phyloP scores from a whole-genome alignment of 495 filamentous ascomycete genomes.

The Aspergillus campestris region DNA sequence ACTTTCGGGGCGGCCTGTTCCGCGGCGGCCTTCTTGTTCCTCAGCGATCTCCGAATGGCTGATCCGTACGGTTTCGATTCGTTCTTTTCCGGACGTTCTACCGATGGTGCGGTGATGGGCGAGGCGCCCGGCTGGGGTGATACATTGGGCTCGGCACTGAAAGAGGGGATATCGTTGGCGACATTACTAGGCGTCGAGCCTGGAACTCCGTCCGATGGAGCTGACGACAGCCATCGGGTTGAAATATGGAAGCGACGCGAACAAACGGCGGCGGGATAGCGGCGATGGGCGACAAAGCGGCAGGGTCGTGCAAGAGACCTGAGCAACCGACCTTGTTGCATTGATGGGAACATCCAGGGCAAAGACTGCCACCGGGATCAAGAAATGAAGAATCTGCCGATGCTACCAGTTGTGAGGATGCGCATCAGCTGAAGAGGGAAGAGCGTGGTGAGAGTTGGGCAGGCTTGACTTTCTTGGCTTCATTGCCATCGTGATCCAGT shows the following conservation, averaged over 20 bases:
- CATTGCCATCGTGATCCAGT: too few relatives aligned
- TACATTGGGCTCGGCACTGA: slow-evolving; percentile 14
- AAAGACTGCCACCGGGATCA: slow-evolving; percentile 20
- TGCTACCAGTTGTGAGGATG: slow-evolving; percentile 11
- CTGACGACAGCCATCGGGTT: slow-evolving; percentile 24
- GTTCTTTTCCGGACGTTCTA: slow-evolving; percentile 16
- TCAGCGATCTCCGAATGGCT: slow-evolving; percentile 30
- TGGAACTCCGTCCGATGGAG: slow-evolving; percentile 21
- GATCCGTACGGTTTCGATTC: slow-evolving; percentile 31
- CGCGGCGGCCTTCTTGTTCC: slow-evolving; percentile 21
- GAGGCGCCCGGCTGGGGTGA: slow-evolving; percentile 4
- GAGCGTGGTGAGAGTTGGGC: too few relatives aligned
- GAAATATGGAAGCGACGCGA: slow-evolving; percentile 34
- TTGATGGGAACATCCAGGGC: slow-evolving; percentile 38
- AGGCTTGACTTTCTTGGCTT: too few relatives aligned
- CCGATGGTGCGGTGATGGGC: slow-evolving; percentile 3
- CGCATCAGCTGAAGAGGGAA: slow-evolving; percentile 7
- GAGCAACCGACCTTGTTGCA: slow-evolving; percentile 27
- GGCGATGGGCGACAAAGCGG: slow-evolving; percentile 36
- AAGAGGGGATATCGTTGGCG: slow-evolving; percentile 16
- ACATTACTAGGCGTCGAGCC: slow-evolving; percentile 13
- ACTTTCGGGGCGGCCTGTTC: slow-evolving; percentile 12
- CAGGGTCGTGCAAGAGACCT: slow-evolving; percentile 31
- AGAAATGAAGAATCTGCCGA: slow-evolving; percentile 11
- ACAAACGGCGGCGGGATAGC: slow-evolving; percentile 24